Conservation (phyloP, 331 rosid genomes). For the Rhamnella rubrinervis region DNA sequence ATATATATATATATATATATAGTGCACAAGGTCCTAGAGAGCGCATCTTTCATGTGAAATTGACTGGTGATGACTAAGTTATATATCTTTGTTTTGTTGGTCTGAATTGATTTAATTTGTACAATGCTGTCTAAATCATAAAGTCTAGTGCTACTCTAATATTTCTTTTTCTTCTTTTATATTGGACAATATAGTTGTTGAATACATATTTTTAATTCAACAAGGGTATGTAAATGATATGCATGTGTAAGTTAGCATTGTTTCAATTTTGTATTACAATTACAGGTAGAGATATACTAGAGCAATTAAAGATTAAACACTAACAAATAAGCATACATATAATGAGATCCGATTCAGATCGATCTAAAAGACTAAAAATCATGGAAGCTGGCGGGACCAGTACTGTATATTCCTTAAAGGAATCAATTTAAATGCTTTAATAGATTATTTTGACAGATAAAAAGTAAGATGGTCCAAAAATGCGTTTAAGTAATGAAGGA, state of each 20-base stretch:
- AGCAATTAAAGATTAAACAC: no score
- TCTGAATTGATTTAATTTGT: background rate
- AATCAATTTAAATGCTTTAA: background rate
- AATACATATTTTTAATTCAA: no score
- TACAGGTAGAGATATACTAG: no score
- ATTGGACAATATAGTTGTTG: no score
- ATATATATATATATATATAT: no score
- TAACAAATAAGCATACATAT: background rate
- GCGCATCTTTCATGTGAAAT: slow-evolving; percentile 24
- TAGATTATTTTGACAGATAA: slow-evolving; percentile 25
- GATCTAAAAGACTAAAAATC: background rate
- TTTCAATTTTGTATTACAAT: no score
- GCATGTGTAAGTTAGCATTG: no score
- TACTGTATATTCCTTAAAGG: slow-evolving; percentile 25
- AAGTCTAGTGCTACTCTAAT: slow-evolving; percentile 7
- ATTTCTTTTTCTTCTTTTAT: no score
- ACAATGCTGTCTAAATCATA: slow-evolving; percentile 9
- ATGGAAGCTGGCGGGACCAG: slow-evolving; percentile 32
- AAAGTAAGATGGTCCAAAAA: no score
- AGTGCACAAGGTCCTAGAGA: slow-evolving; percentile 11
- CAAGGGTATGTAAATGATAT: no score
- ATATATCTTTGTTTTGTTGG: background rate
- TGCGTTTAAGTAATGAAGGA: background rate
- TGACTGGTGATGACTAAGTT: slow-evolving; percentile 13
- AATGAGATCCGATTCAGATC: background rate